Base-by-base conservation (phyloP, 1,139 yeast genomes). In the Schwanniomyces etchellsii region DNA sequence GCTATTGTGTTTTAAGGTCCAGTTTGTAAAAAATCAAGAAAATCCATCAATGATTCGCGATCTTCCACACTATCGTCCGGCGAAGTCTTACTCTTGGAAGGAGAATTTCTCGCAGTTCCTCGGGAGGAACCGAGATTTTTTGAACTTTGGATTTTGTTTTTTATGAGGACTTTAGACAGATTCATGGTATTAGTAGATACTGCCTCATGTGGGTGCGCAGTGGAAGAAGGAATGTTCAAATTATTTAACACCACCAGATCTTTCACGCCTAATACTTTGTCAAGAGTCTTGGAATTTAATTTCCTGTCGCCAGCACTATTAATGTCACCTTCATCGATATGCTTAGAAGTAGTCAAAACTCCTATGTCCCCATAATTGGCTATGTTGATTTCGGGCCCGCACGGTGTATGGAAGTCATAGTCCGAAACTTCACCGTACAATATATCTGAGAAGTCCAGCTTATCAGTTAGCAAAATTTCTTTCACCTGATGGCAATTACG, bases 361-460 rank as follows among this genome's bases (percentile, higher is more conserved):
- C 9, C 7, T 7, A 7, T 18, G n/a, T 18, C 21, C 7, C n/a
- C 9, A 7, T 7, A 18, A 18, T n/a, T 18, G n/a, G 21, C 21
- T 7, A n/a, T n/a, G 21, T 18, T 18, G 7, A n/a, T 7, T 18
- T 7, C 21, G n/a, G 9, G 21, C n/a, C n/a, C n/a, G n/a, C n/a
- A n/a, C n/a, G n/a, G n/a, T n/a, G n/a, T n/a, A 18, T n/a, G 21
- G 43, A 60, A 57, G 21, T 55, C 64, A 18, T 45, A 43, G 30
- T 57, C 64, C 3, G 42, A 39, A 4, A 54, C 26, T 20, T 52
- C 58, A 9, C 59, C 67, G 16, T 44, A 41, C 20, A 66, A 44
- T 18, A 65, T 45, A 38, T 55, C 54, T 10, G 71, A 64, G 41
- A 53, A 64, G 43, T 66, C 72, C 47, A 62, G 70, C 6, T 28